phyloP scores from a whole-genome alignment of 352 stramenopile species.

The Peronospora tabacina region DNA sequence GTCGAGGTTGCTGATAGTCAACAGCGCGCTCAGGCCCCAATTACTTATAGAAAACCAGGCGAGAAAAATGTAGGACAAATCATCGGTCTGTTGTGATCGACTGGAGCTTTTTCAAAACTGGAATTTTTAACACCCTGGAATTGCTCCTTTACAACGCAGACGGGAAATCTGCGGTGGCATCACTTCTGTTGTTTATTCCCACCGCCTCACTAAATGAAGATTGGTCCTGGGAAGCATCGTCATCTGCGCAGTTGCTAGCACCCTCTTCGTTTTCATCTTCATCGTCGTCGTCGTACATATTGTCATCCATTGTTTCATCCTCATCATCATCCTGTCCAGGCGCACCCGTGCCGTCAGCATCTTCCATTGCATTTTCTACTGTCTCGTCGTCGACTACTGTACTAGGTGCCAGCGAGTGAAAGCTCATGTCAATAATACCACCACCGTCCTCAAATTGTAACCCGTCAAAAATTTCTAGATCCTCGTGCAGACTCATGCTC shows the following conservation, averaged over 20 bases:
- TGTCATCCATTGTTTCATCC: conserved; percentile 37
- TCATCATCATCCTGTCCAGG: conserved; percentile 36
- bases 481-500: conserved; percentile 66
- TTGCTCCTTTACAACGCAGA: conserved; percentile 24
- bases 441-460: conserved; percentile 81
- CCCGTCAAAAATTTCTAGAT: conserved; percentile 79
- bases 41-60: conserved; percentile 62
- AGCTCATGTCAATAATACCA: conserved; percentile 72
- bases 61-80: conserved; percentile 63
- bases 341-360: conserved; percentile 34
- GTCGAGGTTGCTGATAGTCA: conserved; percentile 53
- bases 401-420: conserved; percentile 22
- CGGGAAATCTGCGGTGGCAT: conserved; percentile 15
- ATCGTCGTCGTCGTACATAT: conserved; percentile 58
- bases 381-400: conserved; percentile 23
- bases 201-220: conserved; percentile 1
- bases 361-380: conserved; percentile 25
- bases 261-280: conserved; percentile 36
- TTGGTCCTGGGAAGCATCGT: conserved; percentile 10
- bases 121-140: conserved; percentile 4
- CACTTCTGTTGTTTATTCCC: conserved; percentile 1
- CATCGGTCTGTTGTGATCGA: conserved; percentile 54
- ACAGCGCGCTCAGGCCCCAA: conserved; percentile 34
- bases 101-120: conserved; percentile 8
- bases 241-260: conserved; percentile 10